phyloP scores from a whole-genome alignment of 176 grass and related monocot genomes.

The Hyparrhenia diplandra region DNA sequence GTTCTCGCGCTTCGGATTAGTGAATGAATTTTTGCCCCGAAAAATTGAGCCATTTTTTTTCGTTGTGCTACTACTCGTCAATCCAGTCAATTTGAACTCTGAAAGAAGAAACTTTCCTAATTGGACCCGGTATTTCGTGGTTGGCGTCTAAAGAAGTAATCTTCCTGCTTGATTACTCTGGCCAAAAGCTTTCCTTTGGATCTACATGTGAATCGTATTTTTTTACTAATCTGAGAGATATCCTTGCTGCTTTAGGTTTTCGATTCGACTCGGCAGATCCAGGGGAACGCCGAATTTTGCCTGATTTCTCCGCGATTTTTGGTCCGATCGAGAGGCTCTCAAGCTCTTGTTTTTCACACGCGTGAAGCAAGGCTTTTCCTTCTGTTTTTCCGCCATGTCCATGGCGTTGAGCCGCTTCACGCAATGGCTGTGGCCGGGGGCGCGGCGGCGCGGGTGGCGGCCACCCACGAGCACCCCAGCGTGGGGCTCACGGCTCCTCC shows the following conservation, averaged over 20 bases:
- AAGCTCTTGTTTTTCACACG: neutral
- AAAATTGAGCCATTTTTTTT: constrained; percentile 1
- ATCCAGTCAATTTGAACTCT: constrained; percentile 1
- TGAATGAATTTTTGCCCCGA: neutral
- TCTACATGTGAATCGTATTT: neutral
- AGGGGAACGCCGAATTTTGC: constrained; percentile 9
- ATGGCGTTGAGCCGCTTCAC: constrained; percentile 45
- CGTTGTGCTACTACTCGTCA: neutral
- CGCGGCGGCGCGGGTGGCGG: neutral
- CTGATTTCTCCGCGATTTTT: constrained; percentile 38
- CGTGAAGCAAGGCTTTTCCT: neutral
- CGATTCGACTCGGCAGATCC: constrained; percentile 35
- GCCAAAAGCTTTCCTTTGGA: neutral
- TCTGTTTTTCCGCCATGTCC: constrained; percentile 15
- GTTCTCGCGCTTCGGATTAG: neutral
- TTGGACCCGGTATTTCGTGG: neutral
- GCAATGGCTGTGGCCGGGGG: constrained; percentile 50
- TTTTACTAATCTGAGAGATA: neutral
- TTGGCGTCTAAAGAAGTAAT: constrained; percentile 12
- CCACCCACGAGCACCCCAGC: constrained; percentile 22
- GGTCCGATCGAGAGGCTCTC: constrained; percentile 11
- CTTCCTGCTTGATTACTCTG: neutral
- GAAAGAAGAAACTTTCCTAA: constrained; percentile 13
- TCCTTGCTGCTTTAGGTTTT: neutral
- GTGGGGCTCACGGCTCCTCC: constrained; percentile 18